Conservation (phyloP, 116 monocot genomes). For the Zostera marina region DNA sequence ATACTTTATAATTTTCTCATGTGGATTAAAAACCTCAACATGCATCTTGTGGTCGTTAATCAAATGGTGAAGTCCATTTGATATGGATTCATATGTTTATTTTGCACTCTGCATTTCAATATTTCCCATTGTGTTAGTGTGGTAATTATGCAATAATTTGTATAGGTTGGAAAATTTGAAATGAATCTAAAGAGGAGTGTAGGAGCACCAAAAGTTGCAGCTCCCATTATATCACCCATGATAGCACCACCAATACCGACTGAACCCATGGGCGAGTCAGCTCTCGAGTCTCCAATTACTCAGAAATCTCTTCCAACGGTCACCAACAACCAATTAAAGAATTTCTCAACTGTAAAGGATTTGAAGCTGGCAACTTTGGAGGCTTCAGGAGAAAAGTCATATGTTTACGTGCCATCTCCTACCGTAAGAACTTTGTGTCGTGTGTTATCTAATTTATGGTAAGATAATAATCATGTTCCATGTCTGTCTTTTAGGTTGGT, state of each 20-base stretch:
- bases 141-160: background rate
- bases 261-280: conserved; percentile 38
- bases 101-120: background rate
- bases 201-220: conserved; percentile 16
- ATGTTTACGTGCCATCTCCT: conserved; percentile 60
- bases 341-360: conserved; percentile 29
- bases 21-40: no score
- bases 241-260: conserved; percentile 51
- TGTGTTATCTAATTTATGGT: no score
- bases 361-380: conserved; percentile 52
- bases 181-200: conserved; percentile 67
- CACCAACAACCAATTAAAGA: conserved; percentile 38
- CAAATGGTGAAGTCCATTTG: no score
- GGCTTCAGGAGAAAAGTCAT: conserved; percentile 41
- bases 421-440: conserved; percentile 10
- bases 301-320: conserved; percentile 18
- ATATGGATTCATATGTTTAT: no score
- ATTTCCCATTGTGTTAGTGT: background rate
- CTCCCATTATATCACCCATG: conserved; percentile 35
- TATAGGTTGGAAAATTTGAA: conserved; percentile 70
- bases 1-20: no score
- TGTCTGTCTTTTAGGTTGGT: conserved; percentile 30
- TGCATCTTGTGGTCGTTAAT: no score
- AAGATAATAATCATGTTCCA: background rate
- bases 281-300: conserved; percentile 3